Conservation (phyloP, 2,329 filamentous ascomycete genomes). For the Tympanopsis confertula region DNA sequence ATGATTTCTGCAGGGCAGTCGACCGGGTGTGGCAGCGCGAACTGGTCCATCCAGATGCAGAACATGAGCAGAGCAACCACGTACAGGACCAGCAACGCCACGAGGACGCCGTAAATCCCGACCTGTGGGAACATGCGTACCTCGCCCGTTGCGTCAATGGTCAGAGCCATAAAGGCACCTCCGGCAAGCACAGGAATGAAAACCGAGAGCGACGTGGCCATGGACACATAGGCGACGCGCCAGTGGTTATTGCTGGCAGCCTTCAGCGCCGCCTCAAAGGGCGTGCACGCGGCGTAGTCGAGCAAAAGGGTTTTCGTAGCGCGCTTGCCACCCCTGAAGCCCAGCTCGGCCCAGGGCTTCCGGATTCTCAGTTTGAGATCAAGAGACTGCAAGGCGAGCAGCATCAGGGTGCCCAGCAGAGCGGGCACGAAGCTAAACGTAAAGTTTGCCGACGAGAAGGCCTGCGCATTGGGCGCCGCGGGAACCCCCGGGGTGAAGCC, state of each 20-base stretch:
- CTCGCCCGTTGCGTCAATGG: slow-evolving; percentile 29
- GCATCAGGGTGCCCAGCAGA: slow-evolving; percentile 53
- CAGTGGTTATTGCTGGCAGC: slow-evolving; percentile 52
- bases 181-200: slow-evolving; percentile 57
- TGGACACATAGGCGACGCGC: slow-evolving; percentile 49
- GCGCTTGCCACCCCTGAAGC: slow-evolving; percentile 39
- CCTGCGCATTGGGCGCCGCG: slow-evolving; percentile 43
- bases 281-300: slow-evolving; percentile 59
- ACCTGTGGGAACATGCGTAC: slow-evolving; percentile 63
- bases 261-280: slow-evolving; percentile 43
- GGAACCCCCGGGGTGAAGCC: slow-evolving; percentile 64
- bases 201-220: slow-evolving; percentile 45
- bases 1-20: slow-evolving; percentile 66
- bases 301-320: slow-evolving; percentile 55
- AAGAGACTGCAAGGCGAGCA: slow-evolving; percentile 54
- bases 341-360: slow-evolving; percentile 58
- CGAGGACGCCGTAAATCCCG: slow-evolving; percentile 60
- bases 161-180: slow-evolving; percentile 65
- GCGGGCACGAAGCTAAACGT: slow-evolving; percentile 69
- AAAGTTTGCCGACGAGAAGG: slow-evolving; percentile 81
- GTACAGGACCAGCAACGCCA: slow-evolving; percentile 62
- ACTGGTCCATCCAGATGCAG: slow-evolving; percentile 45
- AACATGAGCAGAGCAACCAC: slow-evolving; percentile 49
- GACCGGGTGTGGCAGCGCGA: slow-evolving; percentile 62
- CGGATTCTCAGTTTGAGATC: slow-evolving; percentile 56